A percentile compares a stretch with the other conserved stretches of the same genome.
Conservation (phyloP, 2,329 filamentous ascomycete genomes). For the Colletotrichum incanum region DNA sequence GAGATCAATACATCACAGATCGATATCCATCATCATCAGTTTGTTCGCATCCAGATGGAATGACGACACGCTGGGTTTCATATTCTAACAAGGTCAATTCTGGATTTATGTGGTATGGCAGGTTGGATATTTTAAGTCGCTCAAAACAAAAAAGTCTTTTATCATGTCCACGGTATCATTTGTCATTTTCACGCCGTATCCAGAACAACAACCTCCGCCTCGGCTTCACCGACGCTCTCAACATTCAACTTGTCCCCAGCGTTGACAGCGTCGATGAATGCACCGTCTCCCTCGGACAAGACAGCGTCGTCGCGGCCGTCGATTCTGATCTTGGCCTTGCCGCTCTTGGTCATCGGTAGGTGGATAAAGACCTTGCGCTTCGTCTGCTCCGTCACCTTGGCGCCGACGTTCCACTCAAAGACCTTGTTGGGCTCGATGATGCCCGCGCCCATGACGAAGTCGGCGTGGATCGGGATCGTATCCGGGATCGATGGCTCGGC, state of each 20-base stretch:
- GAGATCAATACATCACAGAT: no score
- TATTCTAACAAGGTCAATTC: not conserved
- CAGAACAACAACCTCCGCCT: slow-evolving; percentile 79
- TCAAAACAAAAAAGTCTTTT: slow-evolving; percentile 3
- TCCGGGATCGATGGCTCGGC: slow-evolving; percentile 73
- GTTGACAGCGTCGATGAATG: slow-evolving; percentile 78
- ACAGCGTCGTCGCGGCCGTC: slow-evolving; percentile 77
- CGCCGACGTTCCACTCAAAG: slow-evolving; percentile 83
- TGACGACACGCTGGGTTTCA: not conserved
- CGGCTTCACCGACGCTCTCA: slow-evolving; percentile 78
- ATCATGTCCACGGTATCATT: slow-evolving; percentile 3
- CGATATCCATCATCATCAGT: not conserved
- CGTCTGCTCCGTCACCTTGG: slow-evolving; percentile 62
- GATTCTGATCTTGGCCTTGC: slow-evolving; percentile 79
- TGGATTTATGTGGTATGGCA: not conserved
- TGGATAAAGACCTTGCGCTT: slow-evolving; percentile 86
- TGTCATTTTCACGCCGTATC: slow-evolving; percentile 68
- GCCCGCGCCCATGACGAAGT: slow-evolving; percentile 86
- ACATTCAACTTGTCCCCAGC: slow-evolving; percentile 76
- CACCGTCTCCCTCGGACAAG: slow-evolving; percentile 84
- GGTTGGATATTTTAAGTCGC: slow-evolving; percentile 18
- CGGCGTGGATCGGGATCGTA: slow-evolving; percentile 88
- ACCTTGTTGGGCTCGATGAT: slow-evolving; percentile 76
- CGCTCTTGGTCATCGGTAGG: slow-evolving; percentile 83
- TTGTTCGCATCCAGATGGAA: not conserved